Evolutionary conservation across 768 basidiomycete species (phyloP), one percentile per base, ranked within the genome.

Genomic region (Filobasidium floriforme): DNA sequence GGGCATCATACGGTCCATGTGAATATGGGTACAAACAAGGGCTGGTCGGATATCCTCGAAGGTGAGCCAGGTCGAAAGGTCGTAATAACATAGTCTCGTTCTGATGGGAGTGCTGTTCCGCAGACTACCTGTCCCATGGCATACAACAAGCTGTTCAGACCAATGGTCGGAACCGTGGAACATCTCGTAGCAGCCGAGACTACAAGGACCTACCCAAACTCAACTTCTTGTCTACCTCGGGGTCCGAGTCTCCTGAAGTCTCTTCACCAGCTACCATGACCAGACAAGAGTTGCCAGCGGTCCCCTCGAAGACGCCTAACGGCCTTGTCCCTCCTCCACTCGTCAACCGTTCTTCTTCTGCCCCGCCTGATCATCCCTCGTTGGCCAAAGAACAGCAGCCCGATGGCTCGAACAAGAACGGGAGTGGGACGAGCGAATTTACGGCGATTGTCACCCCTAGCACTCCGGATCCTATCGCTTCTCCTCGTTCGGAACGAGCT

Each of bases 31-130:
- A 59, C 24, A 14, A 22, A 22, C 18, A 66, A 64, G 51, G 68
- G 68, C 26, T 69, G 68, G 68, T 63, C 61, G 24, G 68, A 69
- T 41, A 60, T 69, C 18, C 61, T 69, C 2, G 68, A 69, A 52
- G 68, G 68, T 69, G 41, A 19, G 65, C 59, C 3, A 14, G 46
- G 5, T 37, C 32, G 32, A 3, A 9, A 37, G 32, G 32, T 37
- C 46, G 46, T 15, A 44, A 19, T 44, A 44, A 10, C 43, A n/a
- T n/a, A n/a, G n/a, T n/a, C n/a, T n/a, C n/a, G n/a, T n/a, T n/a
- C n/a, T n/a, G n/a, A n/a, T n/a, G n/a, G n/a, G n/a, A n/a, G n/a
- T n/a, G n/a, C n/a, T n/a, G n/a, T 32, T 59, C 9, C 12, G 28
- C 32, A 68, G 67, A 68, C 41, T 68, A 68, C 63, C 51, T 68